A percentile compares a stretch with the other conserved stretches of the same genome.
Conservation (phyloP, 805 yeast genomes). For the Wickerhamiella siamensis region DNA sequence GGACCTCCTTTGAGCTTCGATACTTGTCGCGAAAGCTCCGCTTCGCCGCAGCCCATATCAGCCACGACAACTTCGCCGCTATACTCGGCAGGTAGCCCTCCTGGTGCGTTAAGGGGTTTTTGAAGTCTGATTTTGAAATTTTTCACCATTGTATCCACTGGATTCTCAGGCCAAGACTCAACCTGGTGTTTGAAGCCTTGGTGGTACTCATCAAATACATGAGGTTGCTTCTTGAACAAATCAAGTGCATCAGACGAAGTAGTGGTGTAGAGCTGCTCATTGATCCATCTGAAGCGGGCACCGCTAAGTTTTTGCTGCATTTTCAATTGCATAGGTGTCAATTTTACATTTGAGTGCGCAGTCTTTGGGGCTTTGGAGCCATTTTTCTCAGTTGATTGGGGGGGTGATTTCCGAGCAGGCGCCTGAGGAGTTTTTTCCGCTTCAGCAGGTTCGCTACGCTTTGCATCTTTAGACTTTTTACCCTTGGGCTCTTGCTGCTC, state of each 20-base stretch:
- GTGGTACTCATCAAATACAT: constrained; percentile 85
- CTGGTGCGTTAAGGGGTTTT: constrained; percentile 82
- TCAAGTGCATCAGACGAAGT: constrained; percentile 62
- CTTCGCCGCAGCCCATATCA: constrained; percentile 99
- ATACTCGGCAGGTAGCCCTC: constrained; percentile 61
- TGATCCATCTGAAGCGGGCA: constrained; percentile 94
- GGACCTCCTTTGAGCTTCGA: constrained; percentile 26
- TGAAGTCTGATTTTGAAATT: constrained; percentile 38
- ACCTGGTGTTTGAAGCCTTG: constrained; percentile 92
- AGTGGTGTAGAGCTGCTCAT: constrained; percentile 88
- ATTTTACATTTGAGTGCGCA: constrained; percentile 22
- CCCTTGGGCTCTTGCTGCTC: constrained; percentile 5
- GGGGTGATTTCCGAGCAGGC: background rate
- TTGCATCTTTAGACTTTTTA: background rate
- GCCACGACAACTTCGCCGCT: constrained; percentile 61
- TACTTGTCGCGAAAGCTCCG: constrained; percentile 63
- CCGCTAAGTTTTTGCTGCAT: constrained; percentile 94
- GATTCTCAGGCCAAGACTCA: constrained; percentile 96
- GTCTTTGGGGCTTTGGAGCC: background rate
- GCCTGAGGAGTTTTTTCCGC: background rate
- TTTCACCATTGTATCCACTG: constrained; percentile 77
- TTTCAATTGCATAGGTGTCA: constrained; percentile 83
- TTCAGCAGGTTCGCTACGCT: constrained; percentile 9
- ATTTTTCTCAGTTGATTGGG: background rate
- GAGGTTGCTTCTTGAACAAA: constrained; percentile 67